Evolutionary conservation across 1,284 basidiomycete genomes (phyloP).

Genomic region (Boletus semigastroideus): DNA sequence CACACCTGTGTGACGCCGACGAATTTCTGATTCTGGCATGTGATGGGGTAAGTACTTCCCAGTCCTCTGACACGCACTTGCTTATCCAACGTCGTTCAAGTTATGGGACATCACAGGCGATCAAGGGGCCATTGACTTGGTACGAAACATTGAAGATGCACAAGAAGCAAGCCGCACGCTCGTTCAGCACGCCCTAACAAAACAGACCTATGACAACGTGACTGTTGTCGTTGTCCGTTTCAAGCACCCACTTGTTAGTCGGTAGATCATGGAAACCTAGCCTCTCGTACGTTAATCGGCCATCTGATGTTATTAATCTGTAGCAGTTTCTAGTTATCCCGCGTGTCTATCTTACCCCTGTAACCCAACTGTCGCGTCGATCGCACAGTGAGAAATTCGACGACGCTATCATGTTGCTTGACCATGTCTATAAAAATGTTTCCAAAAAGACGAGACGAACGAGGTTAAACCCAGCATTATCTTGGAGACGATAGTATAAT

Average conservation of each 20-base stretch:
- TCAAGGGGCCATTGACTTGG: slow-evolving; percentile 88
- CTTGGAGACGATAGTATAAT: too few relatives aligned
- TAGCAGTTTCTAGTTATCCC: slow-evolving; percentile 2
- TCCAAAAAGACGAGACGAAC: too few relatives aligned
- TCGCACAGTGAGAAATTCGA: not conserved
- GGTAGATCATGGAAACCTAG: slow-evolving; percentile 10
- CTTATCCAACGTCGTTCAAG: slow-evolving; percentile 43
- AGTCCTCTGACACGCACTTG: not conserved
- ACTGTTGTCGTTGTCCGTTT: slow-evolving; percentile 79
- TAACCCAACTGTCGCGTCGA: not conserved
- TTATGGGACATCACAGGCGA: slow-evolving; percentile 97
- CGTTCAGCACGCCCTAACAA: slow-evolving; percentile 82
- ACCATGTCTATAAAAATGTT: too few relatives aligned
- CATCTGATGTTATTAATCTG: slow-evolving; percentile 7
- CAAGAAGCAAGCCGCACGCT: slow-evolving; percentile 81
- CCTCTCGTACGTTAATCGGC: slow-evolving; percentile 2
- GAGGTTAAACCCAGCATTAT: too few relatives aligned
- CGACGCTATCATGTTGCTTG: not conserved
- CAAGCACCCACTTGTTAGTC: slow-evolving; percentile 36
- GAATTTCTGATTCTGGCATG: slow-evolving; percentile 96
- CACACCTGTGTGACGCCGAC: slow-evolving; percentile 86
- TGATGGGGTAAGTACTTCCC: slow-evolving; percentile 77
- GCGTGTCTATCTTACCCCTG: slow-evolving; percentile 5
- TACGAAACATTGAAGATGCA: slow-evolving; percentile 74
- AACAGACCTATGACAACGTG: slow-evolving; percentile 91